A percentile compares a stretch with the other conserved stretches of the same genome.
Conservation (phyloP, 148 eudicot genomes). For the Rhododendron williamsianum region DNA sequence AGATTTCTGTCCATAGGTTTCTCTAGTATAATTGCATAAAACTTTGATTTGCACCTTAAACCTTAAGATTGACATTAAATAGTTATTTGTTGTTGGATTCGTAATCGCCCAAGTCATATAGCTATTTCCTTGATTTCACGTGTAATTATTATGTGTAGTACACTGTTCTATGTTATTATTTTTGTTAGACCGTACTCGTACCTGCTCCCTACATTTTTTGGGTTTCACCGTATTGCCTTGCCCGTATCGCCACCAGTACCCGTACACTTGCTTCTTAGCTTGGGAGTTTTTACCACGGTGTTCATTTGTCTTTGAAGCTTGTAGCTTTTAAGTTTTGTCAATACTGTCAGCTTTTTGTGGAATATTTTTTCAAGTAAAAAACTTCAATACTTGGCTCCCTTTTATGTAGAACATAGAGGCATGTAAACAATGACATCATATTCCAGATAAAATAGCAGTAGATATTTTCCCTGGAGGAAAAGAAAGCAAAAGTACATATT, state of each 20-base stretch:
- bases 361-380: background rate
- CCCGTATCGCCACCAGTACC: too few species aligned
- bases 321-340: background rate
- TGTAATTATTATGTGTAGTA: too few species aligned
- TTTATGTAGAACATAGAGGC: background rate
- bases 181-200: background rate
- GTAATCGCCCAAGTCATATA: too few species aligned
- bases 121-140: background rate
- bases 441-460: background rate
- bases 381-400: background rate
- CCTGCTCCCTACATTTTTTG: background rate
- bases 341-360: background rate
- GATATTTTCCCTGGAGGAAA: background rate
- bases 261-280: background rate
- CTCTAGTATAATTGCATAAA: background rate
- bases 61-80: too few species aligned
- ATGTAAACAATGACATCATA: background rate
- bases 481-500: background rate
- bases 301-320: background rate
- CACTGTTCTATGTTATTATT: background rate
- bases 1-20: background rate
- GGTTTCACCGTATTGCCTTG: too few species aligned
- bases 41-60: background rate
- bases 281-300: background rate
- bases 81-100: too few species aligned